Evolutionary conservation across 805 yeast genomes (phyloP), one percentile per base, ranked within the genome.

Genomic region (Blastobotrys peoriensis): DNA sequence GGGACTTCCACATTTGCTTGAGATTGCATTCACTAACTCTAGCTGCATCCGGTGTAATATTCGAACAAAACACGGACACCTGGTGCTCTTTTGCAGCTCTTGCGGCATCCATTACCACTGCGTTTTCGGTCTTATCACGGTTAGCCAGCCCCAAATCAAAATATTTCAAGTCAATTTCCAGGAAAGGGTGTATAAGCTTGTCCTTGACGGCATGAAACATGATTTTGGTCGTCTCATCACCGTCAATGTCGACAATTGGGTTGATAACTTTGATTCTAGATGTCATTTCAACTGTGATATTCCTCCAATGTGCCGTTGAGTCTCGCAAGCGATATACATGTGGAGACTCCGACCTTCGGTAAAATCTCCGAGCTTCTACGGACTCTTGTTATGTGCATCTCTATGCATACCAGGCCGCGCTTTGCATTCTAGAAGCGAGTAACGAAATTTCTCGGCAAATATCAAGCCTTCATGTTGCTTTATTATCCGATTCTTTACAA

Each of bases 1-100:
- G 98, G 13, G 96, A 86, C 48, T 83, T 74, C 97, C 97, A 91
- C 98, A 91, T 91, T 66, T 88, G 84, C 71, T 91, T 88, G 66
- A 91, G 75, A 45, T 76, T 70, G 67, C 87, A 91, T 67, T 91
- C 98, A 66, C 85, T 72, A 43, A 91, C 97, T 60, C 98, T 79
- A 39, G 86, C 93, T 71, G 91, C 98, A 47, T 65, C 68, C 4
- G 98, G 97, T n/a, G 98, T 91, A 64, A 91, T 91, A 42, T 98
- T 91, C 46, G 98, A 98, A 71, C 98, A 91, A 70, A 91, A 91
- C 57, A 91, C 86, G 23, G 95, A 98, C 46, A 91, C 98, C 44
- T 86, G 85, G 65, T 86, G 83, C 66, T 88, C 77, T 65, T 79
- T 70, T 56, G 87, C 89, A 43, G 98, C 98, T 41, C 81, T 70